Base-by-base conservation (phyloP, 768 basidiomycete genomes). In the Collybia mongolica region DNA sequence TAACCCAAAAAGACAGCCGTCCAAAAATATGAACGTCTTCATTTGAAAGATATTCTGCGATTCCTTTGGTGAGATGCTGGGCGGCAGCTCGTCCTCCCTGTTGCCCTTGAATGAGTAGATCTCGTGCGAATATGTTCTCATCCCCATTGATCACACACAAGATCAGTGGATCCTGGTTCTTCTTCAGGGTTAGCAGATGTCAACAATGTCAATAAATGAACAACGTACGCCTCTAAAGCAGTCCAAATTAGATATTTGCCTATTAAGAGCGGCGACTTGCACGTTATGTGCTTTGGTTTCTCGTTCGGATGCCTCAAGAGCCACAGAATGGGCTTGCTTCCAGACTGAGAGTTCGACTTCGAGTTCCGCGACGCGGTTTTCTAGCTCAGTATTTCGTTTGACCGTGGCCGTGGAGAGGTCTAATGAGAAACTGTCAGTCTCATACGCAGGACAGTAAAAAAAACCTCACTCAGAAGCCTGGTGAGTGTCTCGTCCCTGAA, bases 101-200 rank as follows among this genome's bases (percentile, higher is more conserved):
- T 41, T 80, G 79, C 6, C 88, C 88, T 64, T 84, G 82, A 24
- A 60, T 62, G 36, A 91, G 67, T 51, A 86, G 73, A 17, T 80
- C 69, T 42, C 73, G 75, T 48, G 73, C 72, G 70, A 91, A 90
- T 56, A 88, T 68, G 54, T 81, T 81, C 42, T 80, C 79, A 62
- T 89, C 82, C 35, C 86, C 88, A 57, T 90, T 85, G 59, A 91
- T 75, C 55, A 86, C 78, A 60, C 87, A 88, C 56, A 88, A 75
- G 52, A 90, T 83, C 58, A 90, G 77, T 38, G 86, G 79, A 55
- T 79, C 76, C 66, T 83, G 81, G 56, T 73, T 79, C 83, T 87
- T 65, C 49, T 49, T 41, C 48, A 42, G 22, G 12, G 48, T 56
- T 40, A 48, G 28, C 4, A 45, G 42, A 32, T 36, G 22, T 36